Evolutionary conservation across 2,329 filamentous ascomycete species (phyloP), one percentile per base, ranked within the genome.

Genomic region (Trichoderma sp.): DNA sequence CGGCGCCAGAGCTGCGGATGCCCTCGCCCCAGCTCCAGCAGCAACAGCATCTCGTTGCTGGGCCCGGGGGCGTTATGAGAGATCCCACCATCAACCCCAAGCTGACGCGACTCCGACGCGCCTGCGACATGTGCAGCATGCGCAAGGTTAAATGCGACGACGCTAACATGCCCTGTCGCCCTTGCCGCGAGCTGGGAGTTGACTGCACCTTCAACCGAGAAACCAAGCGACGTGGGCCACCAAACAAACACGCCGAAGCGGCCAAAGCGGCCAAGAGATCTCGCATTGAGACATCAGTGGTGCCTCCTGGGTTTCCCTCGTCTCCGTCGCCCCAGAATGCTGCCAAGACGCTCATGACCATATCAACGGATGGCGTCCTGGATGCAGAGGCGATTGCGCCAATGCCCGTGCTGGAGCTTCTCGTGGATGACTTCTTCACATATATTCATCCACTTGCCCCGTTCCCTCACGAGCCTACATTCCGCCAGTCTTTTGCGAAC

Each of bases 361-460:
- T 82, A 19, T 79, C 80, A 16, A 74, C 75, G 2, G 77, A 78
- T n/a, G 75, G 74, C 33, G 76, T 79, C n/a, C 76, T 88, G 16
- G 86, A 88, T 70, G 87, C 89, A 59, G 92, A 94, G 76, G 83
- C 87, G 2, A 93, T 94, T 71, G 91, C 90, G 52, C 89, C 91
- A 0, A 84, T 90, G 78, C 86, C 87, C 8, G 88, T 90, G 13
- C 81, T 94, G 64, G 86, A 91, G 74, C 84, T 90, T 2, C 83
- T 94, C 19, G 87, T 94, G 69, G 90, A 94, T 77, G 92, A 94
- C 80, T 94, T 92, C 84, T 94, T 94, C 80, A 93, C 90, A 21
- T 93, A 93, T 77, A 90, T 94, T 65, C 91, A 94, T 74, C 92
- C 92, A 1, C 84, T 94, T 10, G 88, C 87, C 69, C 92, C 92